Conservation (phyloP, 2,329 filamentous ascomycete genomes). For the Talaromyces sp. region DNA sequence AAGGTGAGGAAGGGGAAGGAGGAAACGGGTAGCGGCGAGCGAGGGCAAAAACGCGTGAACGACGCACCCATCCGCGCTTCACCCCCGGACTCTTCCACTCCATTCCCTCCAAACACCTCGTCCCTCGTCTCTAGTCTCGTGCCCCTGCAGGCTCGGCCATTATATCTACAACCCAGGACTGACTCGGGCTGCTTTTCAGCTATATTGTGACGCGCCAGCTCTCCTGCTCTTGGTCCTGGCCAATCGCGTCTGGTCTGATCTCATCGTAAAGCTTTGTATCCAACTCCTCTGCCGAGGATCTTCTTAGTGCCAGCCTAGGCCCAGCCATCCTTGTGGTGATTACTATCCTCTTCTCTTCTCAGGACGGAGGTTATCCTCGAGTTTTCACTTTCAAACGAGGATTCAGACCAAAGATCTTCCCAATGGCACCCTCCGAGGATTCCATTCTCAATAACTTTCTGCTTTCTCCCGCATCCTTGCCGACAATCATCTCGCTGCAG, state of each 20-base stretch:
- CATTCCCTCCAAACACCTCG: not conserved
- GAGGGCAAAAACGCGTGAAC: conserved; percentile 15
- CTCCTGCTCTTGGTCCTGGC: not conserved
- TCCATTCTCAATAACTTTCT: conserved; percentile 74
- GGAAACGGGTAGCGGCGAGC: conserved; percentile 11
- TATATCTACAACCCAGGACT: not conserved
- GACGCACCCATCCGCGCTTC: conserved; percentile 1
- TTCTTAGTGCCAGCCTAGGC: not conserved
- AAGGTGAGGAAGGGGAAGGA: conserved; percentile 4
- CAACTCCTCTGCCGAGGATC: not conserved
- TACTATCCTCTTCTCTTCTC: not conserved
- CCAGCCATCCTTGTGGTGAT: not conserved
- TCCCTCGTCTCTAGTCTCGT: not conserved
- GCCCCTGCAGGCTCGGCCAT: not conserved
- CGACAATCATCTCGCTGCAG: conserved; percentile 65
- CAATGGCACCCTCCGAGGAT: conserved; percentile 59
- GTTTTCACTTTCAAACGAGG: not conserved
- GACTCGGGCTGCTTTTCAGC: not conserved
- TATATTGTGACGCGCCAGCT: not conserved
- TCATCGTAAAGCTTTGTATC: not conserved
- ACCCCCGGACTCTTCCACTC: not conserved
- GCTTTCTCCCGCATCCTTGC: conserved; percentile 68
- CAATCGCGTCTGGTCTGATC: not conserved
- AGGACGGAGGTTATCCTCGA: not conserved
- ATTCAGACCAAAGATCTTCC: not conserved